Percentiles rank a stretch among this genome's conserved stretches.
phyloP scores from a whole-genome alignment of 768 basidiomycete genomes.

The Tremella yokohamensis region DNA sequence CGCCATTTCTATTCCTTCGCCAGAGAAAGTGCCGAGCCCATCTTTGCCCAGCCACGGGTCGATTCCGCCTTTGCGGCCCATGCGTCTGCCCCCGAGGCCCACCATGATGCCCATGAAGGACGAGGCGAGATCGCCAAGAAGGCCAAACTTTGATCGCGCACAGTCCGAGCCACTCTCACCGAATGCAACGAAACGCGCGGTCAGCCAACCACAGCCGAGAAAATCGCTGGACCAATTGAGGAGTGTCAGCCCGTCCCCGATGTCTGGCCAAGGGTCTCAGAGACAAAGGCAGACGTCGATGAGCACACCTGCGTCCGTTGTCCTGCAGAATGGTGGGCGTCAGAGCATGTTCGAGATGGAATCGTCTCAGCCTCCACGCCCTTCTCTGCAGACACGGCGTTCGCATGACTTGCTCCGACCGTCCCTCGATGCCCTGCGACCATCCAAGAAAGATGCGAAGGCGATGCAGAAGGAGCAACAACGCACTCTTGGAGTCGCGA shows the following conservation, averaged over 20 bases:
- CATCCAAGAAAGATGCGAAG: slow-evolving; percentile 27
- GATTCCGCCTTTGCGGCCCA: background rate
- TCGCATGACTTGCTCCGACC: slow-evolving; percentile 34
- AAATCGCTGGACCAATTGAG: slow-evolving; percentile 36
- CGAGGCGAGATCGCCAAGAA: slow-evolving; percentile 11
- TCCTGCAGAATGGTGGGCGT: slow-evolving; percentile 14
- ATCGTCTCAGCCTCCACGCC: slow-evolving; percentile 13
- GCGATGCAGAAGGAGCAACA: slow-evolving; percentile 27
- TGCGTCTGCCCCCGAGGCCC: slow-evolving; percentile 9
- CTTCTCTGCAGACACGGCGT: slow-evolving; percentile 20
- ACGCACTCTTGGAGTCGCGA: slow-evolving; percentile 22
- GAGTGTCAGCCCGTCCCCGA: slow-evolving; percentile 20
- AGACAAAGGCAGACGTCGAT: slow-evolving; percentile 22
- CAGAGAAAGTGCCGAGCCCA: background rate
- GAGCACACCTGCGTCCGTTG: slow-evolving; percentile 25
- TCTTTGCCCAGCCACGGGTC: background rate
- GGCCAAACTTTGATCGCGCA: slow-evolving; percentile 35
- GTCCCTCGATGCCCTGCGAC: slow-evolving; percentile 7
- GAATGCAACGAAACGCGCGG: background rate
- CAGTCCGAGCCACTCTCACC: slow-evolving; percentile 27
- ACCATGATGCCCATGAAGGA: slow-evolving; percentile 36
- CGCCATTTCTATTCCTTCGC: slow-evolving; percentile 14
- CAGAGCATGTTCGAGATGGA: slow-evolving; percentile 10
- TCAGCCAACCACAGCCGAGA: slow-evolving; percentile 5
- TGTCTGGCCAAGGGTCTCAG: background rate